Percentiles rank a stretch among this genome's conserved stretches.
Conservation (phyloP, 768 basidiomycete genomes). For the Collybia mongolica region DNA sequence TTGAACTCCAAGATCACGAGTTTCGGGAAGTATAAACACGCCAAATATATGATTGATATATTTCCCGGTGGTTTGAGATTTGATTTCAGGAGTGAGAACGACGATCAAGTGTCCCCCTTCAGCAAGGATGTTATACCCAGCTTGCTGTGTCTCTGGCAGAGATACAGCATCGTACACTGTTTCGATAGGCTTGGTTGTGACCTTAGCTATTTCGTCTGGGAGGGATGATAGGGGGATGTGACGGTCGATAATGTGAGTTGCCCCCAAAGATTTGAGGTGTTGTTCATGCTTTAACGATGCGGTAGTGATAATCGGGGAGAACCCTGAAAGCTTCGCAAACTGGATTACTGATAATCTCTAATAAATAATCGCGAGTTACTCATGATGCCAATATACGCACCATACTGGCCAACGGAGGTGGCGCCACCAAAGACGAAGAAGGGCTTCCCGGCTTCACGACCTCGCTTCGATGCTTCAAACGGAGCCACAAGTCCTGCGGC, state of each 20-base stretch:
- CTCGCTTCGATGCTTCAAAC: conserved; percentile 28
- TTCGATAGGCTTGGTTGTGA: conserved; percentile 17
- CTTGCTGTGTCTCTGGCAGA: conserved; percentile 34
- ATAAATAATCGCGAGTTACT: neutral
- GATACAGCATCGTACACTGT: conserved; percentile 31
- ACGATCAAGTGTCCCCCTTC: conserved; percentile 33
- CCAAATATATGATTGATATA: conserved; percentile 5
- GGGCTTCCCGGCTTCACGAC: conserved; percentile 27
- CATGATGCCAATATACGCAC: conserved; percentile 13
- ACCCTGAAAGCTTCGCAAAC: conserved; percentile 36
- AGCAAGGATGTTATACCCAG: conserved; percentile 32
- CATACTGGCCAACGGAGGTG: conserved; percentile 34
- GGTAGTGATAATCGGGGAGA: conserved; percentile 35
- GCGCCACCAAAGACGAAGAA: conserved; percentile 37
- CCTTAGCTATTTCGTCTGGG: conserved; percentile 10
- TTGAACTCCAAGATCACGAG: conserved; percentile 6
- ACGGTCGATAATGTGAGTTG: conserved; percentile 31
- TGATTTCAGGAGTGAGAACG: conserved; percentile 18
- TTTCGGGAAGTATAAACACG: conserved; percentile 7
- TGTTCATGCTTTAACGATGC: conserved; percentile 22
- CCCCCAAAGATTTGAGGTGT: conserved; percentile 32
- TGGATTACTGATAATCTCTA: conserved; percentile 17
- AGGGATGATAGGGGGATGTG: neutral
- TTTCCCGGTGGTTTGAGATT: conserved; percentile 10
- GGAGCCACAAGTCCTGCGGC: conserved; percentile 28